These are phyloP conservation scores for Ceratocystis ficicola DNA, from an alignment of 2,329 filamentous ascomycete species.

Conservation along the genomic window DNA sequence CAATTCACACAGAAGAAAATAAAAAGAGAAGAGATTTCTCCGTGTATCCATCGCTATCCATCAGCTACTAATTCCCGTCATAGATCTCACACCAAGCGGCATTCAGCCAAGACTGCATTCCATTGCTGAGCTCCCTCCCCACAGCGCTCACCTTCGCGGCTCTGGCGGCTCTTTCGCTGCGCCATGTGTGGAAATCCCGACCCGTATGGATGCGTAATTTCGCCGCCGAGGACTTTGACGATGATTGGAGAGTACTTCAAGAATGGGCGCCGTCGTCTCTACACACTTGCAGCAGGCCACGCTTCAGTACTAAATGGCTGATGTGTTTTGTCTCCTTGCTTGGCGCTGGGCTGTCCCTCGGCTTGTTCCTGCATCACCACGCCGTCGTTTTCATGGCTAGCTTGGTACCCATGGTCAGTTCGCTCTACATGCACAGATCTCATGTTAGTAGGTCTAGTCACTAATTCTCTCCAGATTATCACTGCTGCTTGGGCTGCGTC, in stretches of 20 bases:
- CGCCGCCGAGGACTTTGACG: slow-evolving; percentile 5
- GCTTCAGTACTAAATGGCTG: neutral
- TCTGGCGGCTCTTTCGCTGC: neutral
- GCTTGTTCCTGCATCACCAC: neutral
- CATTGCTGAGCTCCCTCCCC: slow-evolving; percentile 11
- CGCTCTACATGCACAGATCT: neutral
- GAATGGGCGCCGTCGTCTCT: no score
- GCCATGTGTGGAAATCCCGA: neutral
- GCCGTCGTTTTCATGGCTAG: neutral
- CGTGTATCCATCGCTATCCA: neutral
- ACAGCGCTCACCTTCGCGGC: slow-evolving; percentile 2
- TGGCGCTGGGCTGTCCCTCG: neutral
- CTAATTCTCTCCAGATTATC: neutral
- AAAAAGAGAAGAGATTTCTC: neutral
- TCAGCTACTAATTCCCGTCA: neutral
- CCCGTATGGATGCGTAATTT: slow-evolving; percentile 13
- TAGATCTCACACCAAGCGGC: slow-evolving; percentile 13
- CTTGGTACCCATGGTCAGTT: slow-evolving; percentile 10
- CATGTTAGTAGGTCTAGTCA: neutral
- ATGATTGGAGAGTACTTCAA: slow-evolving; percentile 3
- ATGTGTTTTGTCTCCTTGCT: slow-evolving; percentile 1
- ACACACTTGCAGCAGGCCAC: neutral
- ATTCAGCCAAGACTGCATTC: slow-evolving; percentile 12
- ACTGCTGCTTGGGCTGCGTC: slow-evolving; percentile 1
- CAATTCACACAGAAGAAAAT: neutral